Evolutionary conservation across 192 early-diverging fungal species (phyloP), one percentile per base, ranked within the genome.

Genomic region (Backusella luteola): DNA sequence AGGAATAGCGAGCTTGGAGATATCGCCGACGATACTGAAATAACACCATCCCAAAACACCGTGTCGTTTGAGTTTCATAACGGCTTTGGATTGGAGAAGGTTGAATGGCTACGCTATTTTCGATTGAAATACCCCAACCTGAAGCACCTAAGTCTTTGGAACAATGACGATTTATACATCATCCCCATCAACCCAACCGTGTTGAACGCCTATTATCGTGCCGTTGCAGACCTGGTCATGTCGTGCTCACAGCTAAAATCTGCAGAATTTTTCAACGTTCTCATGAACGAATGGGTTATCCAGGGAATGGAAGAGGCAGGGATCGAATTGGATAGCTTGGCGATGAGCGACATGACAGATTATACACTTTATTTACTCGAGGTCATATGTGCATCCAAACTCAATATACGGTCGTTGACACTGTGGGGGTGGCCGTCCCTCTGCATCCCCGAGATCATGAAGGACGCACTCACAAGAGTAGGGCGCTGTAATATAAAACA

Each of bases 391-490:
- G n/a, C 26, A 46, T 71, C 70, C 29, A 44, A 26, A 6, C 21
- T 44, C 17, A 71, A 71, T 32, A 41, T 71, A 26, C 4, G 4
- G 1, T 71, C 70, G 2, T 17, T 71, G 1, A 71, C 70, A 14
- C 41, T 71, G 35, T 71, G 70, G 70, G 70, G 70, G 23, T 71
- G 70, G 70, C 35, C 70, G 1, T 71, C 70, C 14, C 15, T 71
- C 14, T 71, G 70, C 32, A 34, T 71, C 17, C 70, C 35, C 0
- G 42, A 34, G 7, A 49, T 44, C 2, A 71, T 71, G 70, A 26
- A 71, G 14, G 70, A 71, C 2, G 42, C 44, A 1, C n/a, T 71
- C 6, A 29, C 21, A 15, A 6, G 41, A 29, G 19, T 71, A 42
- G 15, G 44, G 5, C 39, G 34, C 0, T 71, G 70, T 34, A 71